Conservation (phyloP, 2,329 filamentous ascomycete species). For the Ceratocystis ficicola region DNA sequence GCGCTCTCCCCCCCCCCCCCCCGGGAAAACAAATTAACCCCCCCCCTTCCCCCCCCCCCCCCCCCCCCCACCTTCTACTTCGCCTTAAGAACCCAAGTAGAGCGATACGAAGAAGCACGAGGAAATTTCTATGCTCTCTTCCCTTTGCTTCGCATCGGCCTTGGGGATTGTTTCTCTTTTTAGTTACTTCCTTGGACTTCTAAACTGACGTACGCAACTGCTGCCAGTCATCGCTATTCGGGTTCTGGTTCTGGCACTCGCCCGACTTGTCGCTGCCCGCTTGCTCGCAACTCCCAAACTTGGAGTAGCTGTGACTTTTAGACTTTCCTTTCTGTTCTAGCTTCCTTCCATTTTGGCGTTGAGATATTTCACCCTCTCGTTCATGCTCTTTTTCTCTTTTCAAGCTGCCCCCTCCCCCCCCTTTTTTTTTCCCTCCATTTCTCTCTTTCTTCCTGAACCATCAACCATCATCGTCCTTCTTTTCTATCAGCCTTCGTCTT, state of each 20-base stretch:
- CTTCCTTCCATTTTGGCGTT: constrained; percentile 8
- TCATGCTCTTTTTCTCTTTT: neutral
- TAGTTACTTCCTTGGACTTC: no score
- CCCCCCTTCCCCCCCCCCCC: no score
- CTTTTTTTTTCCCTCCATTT: neutral
- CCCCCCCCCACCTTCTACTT: neutral
- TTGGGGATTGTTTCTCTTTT: no score
- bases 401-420: neutral
- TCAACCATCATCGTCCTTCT: neutral
- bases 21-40: no score
- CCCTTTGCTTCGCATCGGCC: no score
- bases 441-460: neutral
- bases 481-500: neutral
- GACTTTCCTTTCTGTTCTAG: constrained; percentile 2
- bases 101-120: neutral
- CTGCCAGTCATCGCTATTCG: neutral
- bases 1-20: no score
- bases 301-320: neutral
- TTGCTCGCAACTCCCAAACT: neutral
- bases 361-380: neutral
- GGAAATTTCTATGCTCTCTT: no score
- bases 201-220: no score
- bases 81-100: neutral
- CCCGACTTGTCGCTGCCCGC: neutral
- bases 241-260: neutral